These are phyloP conservation scores for Neurospora sp. DNA, from an alignment of 495 filamentous ascomycete species.

Conservation along the genomic window DNA sequence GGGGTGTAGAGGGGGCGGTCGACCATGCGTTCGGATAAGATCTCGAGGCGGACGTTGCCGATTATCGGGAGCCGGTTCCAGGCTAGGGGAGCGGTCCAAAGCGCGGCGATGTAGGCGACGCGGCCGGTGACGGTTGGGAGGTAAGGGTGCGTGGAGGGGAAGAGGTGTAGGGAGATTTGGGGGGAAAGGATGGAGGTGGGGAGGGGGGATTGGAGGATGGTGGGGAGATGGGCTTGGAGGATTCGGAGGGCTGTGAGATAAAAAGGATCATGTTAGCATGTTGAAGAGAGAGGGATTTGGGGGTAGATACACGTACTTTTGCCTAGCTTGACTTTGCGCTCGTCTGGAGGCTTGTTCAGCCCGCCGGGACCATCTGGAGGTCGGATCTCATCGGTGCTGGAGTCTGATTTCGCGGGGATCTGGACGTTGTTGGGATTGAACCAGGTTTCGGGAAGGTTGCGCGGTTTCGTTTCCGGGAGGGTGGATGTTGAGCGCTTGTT, in stretches of 20 bases:
- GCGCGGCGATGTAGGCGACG: constrained; percentile 80
- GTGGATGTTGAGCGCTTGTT: constrained; percentile 9
- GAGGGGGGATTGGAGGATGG: constrained; percentile 70
- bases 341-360: constrained; percentile 42
- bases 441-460: constrained; percentile 1
- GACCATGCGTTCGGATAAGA: constrained; percentile 80
- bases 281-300: background rate
- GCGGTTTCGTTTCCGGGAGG: background rate
- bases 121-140: constrained; percentile 84
- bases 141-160: constrained; percentile 92
- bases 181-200: constrained; percentile 83
- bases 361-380: constrained; percentile 3
- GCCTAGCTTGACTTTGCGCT: constrained; percentile 80
- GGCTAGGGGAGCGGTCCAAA: constrained; percentile 91
- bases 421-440: background rate
- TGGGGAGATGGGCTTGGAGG: constrained; percentile 79
- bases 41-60: constrained; percentile 78
- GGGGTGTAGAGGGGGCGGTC: constrained; percentile 24
- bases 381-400: constrained; percentile 1
- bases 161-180: constrained; percentile 84
- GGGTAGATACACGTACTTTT: constrained; percentile 42
- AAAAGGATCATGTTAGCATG: background rate
- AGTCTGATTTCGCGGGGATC: background rate
- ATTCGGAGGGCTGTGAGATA: constrained; percentile 58
- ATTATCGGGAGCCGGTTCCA: constrained; percentile 89